Percentiles rank a stretch among this genome's conserved stretches.
These are phyloP conservation scores for Lasiodiplodia sp. DNA, from an alignment of 2,329 filamentous ascomycete genomes.

Conservation along the genomic window DNA sequence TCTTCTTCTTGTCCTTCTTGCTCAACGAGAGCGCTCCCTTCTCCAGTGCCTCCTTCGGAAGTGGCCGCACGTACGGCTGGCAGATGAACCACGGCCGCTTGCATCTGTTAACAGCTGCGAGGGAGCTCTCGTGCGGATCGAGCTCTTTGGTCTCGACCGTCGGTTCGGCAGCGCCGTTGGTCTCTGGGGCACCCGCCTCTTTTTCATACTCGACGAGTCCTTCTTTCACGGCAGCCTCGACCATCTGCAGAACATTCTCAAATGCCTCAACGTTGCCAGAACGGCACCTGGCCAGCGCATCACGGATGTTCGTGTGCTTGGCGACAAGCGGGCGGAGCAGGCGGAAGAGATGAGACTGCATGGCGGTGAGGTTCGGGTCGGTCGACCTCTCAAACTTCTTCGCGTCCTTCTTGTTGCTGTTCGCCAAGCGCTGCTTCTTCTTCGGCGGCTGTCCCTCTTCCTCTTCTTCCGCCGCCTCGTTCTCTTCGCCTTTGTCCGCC, in stretches of 20 bases:
- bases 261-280: slow-evolving; percentile 77
- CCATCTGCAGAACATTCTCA: slow-evolving; percentile 76
- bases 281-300: slow-evolving; percentile 75
- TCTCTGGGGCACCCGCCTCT: slow-evolving; percentile 34
- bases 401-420: slow-evolving; percentile 29
- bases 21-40: slow-evolving; percentile 78
- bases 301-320: slow-evolving; percentile 81
- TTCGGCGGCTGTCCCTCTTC: slow-evolving; percentile 43
- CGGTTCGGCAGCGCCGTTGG: not conserved
- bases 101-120: slow-evolving; percentile 74
- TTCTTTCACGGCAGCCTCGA: slow-evolving; percentile 76
- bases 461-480: slow-evolving; percentile 32
- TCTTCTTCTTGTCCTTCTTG: slow-evolving; percentile 66
- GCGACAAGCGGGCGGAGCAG: slow-evolving; percentile 83
- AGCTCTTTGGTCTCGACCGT: slow-evolving; percentile 34
- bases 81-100: slow-evolving; percentile 88
- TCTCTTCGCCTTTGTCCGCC: not conserved
- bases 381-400: slow-evolving; percentile 57
- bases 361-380: slow-evolving; percentile 74
- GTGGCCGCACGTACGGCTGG: slow-evolving; percentile 83
- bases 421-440: slow-evolving; percentile 42
- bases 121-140: slow-evolving; percentile 63
- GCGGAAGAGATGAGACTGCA: slow-evolving; percentile 94
- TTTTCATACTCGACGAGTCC: slow-evolving; percentile 73
- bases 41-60: slow-evolving; percentile 86